Evolutionary conservation across 805 yeast genomes (phyloP), one percentile per base, ranked within the genome.

Genomic region (Myxozyma melibiosi): DNA sequence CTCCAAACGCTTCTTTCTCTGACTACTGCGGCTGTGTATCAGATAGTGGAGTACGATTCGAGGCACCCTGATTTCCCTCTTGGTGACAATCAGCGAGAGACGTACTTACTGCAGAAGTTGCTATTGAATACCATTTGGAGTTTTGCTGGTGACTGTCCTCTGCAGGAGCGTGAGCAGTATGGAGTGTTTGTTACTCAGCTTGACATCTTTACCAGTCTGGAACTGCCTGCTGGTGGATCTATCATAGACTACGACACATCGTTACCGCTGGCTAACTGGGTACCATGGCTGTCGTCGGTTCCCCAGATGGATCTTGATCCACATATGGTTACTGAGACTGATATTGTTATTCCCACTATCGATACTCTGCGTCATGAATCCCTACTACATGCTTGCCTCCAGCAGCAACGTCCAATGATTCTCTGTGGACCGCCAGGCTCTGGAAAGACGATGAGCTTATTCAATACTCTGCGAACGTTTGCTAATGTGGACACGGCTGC

Each of bases 361-460:
- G 97, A 90, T 63, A 90, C 97, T 0, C 68, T 78, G 1, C 76
- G 84, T 54, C 88, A 88, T 55, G 92, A 88, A 58, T 68, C 73
- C 0, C 66, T 88, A 9, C 76, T 92, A 1, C 79, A 78, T 53
- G 74, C 84, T 0, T 69, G 87, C 1, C 66, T 91, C 35, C 74
- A 76, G 33, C 80, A 81, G 43, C 84, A 80, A 52, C 73, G 73
- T 38, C 82, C 95, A 0, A 69, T 89, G 16, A 75, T 92, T 27
- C 75, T 92, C 22, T 90, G 96, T 71, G 98, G 98, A 2, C 98
- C 98, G 0, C 97, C 98, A 0, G 98, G 98, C 3, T 86, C 97
- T 0, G 98, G 98, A 56, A 92, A 92, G 68, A 91, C 98, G 0
- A 91, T 92, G 98, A 84, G 91, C 0, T 72, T 92, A 18, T 78